Evolutionary conservation across 768 basidiomycete species (phyloP), one percentile per base, ranked within the genome.

Genomic region (Serendipita sp.): DNA sequence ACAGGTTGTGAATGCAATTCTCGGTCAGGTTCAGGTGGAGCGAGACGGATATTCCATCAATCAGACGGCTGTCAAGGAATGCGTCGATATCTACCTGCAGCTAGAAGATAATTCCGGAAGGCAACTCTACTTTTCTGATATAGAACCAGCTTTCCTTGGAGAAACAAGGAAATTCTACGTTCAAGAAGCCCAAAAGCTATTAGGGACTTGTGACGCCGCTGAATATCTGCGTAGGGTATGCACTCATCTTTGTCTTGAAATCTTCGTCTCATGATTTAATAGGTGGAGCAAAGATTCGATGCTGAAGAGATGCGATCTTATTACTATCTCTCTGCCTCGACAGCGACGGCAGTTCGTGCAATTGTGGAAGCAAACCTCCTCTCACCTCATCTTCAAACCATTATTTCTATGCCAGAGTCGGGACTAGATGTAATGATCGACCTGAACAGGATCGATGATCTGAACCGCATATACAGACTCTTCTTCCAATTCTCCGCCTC

Each of bases 371-470:
- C 84, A 46, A 76, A 85, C 63, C 83, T 98, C 44, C 78, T 99
- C 44, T 81, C 86, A 0, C 79, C 87, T 4, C 89, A 97, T 73
- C 75, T 98, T 16, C 70, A 75, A n/a, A 76, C 80, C 3, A 80
- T 96, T 63, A 83, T 98, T 65, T 78, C 78, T 37, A 88, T 91
- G 82, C 80, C 83, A 1, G 83, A 85, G 68, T 92, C 93, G 3
- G 96, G 96, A 7, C 75, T 98, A 54, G 85, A 93, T 68, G 76
- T 76, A 16, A 93, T 98, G 90, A 79, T 97, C 48, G 89, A 97
- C 71, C 75, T 80, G 34, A 83, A 89, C 71, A 88, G 86, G 72
- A 74, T 81, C 15, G 81, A 84, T 11, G 92, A 93, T 68, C 78
- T 98, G 18, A 78, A 80, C 8, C 83, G 92, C 3, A 72, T 99